These are phyloP conservation scores for Suhomyces bolitotheri DNA, from an alignment of 1,139 yeast genomes.

Conservation along the genomic window DNA sequence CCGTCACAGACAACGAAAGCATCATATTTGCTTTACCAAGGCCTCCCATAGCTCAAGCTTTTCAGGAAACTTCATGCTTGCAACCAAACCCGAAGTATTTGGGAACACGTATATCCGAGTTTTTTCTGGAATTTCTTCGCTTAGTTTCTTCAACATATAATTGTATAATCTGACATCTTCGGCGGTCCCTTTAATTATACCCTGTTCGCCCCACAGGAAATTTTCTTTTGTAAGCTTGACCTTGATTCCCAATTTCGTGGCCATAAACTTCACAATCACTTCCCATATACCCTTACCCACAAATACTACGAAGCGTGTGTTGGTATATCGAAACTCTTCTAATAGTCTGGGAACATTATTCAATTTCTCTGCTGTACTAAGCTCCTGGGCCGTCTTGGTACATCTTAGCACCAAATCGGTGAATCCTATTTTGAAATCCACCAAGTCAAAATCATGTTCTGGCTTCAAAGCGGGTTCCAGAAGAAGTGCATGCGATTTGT, in stretches of 20 bases:
- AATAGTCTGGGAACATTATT: constrained; percentile 57
- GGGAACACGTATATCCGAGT: constrained; percentile 59
- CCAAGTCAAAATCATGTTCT: constrained; percentile 48
- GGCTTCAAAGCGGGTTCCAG: constrained; percentile 24
- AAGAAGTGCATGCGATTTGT: constrained; percentile 17
- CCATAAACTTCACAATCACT: constrained; percentile 35
- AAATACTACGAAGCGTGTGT: constrained; percentile 51
- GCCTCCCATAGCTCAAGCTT: constrained; percentile 53
- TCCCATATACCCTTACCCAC: constrained; percentile 87
- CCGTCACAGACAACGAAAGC: background rate
- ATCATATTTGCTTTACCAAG: constrained; percentile 21
- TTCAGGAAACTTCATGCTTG: constrained; percentile 45
- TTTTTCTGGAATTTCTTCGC: constrained; percentile 17
- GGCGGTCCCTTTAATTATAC: constrained; percentile 10
- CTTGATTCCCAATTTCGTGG: constrained; percentile 13
- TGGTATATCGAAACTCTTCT: constrained; percentile 37
- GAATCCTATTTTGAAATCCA: constrained; percentile 58
- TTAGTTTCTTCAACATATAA: constrained; percentile 19
- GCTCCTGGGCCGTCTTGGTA: constrained; percentile 59
- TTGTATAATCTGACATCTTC: constrained; percentile 16
- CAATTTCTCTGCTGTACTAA: constrained; percentile 52
- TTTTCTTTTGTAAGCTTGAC: constrained; percentile 25
- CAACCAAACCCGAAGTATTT: constrained; percentile 75
- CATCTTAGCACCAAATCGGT: constrained; percentile 71
- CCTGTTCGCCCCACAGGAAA: constrained; percentile 58